phyloP scores from a whole-genome alignment of 2,329 filamentous ascomycete species.

The Apiospora kogelbergensis region DNA sequence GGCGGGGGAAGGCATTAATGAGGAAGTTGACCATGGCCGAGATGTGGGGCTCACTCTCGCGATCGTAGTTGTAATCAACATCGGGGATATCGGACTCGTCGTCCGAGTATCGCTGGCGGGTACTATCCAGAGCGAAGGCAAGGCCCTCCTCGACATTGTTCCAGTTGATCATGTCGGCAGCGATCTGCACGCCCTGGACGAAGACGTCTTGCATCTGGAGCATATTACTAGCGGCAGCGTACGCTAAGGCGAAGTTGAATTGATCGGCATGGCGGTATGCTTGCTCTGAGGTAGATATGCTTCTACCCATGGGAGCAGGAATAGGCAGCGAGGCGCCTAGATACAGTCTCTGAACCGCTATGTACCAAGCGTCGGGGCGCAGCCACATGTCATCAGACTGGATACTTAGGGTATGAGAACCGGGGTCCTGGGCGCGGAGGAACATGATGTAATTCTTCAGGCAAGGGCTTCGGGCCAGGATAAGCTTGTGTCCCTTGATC shows the following conservation, averaged over 20 bases:
- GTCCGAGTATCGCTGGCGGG: conserved; percentile 28
- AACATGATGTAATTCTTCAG: conserved; percentile 35
- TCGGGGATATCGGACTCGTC: conserved; percentile 20
- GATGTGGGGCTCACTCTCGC: conserved; percentile 54
- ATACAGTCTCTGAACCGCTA: conserved; percentile 58
- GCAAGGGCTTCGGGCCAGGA: conserved; percentile 53
- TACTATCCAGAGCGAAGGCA: conserved; percentile 53
- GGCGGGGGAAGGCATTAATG: conserved; percentile 56
- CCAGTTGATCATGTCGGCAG: conserved; percentile 59
- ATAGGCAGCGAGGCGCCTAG: conserved; percentile 20
- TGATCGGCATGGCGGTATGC: conserved; percentile 39
- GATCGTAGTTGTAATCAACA: conserved; percentile 51
- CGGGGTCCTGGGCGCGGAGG: conserved; percentile 31
- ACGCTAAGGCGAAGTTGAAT: conserved; percentile 60
- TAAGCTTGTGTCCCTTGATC: conserved; percentile 54
- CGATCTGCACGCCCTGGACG: conserved; percentile 59
- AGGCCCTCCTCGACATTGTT: conserved; percentile 61
- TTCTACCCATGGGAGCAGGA: conserved; percentile 26
- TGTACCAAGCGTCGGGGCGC: conserved; percentile 55
- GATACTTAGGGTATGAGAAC: conserved; percentile 42
- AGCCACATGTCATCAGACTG: conserved; percentile 53
- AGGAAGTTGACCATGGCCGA: conserved; percentile 58
- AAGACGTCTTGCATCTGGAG: conserved; percentile 56
- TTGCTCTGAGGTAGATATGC: conserved; percentile 25
- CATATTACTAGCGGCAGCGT: conserved; percentile 61